Base-by-base conservation (phyloP, 1,139 yeast genomes). In the Yamadazyma friedrichii region DNA sequence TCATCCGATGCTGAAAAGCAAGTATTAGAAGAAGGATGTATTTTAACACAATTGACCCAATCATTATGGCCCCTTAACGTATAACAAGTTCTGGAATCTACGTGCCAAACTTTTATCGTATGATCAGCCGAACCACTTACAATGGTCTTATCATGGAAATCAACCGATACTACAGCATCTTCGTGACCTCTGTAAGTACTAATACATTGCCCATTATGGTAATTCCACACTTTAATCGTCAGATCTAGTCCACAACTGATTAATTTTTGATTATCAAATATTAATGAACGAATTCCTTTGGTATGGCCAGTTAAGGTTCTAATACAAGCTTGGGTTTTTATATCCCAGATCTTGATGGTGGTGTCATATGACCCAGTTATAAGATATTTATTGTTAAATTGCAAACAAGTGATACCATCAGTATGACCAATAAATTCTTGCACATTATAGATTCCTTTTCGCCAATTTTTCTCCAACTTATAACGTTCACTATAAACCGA, bases 31-130 rank as follows among this genome's bases (percentile, higher is more conserved):
- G 78, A 77, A 2, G 88, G 76, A 60, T 91, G 96, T 39, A 91
- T 80, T 63, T 86, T 87, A 33, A 93, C 98, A 46, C 88, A 80
- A 51, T 88, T 88, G 22, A 93, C 96, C 82, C 95, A 84, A 51
- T 88, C 98, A 0, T 84, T 77, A 59, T 93, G 98, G 3, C 98
- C 98, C 31, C 97, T 73, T 45, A 93, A 70, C 0, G 98, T 88
- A 61, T 86, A 88, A 58, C 97, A 93, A 2, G 95, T 87, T 62
- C 96, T 75, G 13, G 89, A 82, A 58, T 87, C 95, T 41, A 93
- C 96, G 61, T 93, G 95, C 98, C 98, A 93, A 10, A 93, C 93
- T 58, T 89, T 88, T 42, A 93, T 86, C 0, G 95, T 89, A 50
- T 79, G 76, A 64, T 93, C 98, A 0, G 96, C 96, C 13, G 95